These are phyloP conservation scores for Mycena galericulata DNA, from an alignment of 768 basidiomycete species.

Conservation along the genomic window DNA sequence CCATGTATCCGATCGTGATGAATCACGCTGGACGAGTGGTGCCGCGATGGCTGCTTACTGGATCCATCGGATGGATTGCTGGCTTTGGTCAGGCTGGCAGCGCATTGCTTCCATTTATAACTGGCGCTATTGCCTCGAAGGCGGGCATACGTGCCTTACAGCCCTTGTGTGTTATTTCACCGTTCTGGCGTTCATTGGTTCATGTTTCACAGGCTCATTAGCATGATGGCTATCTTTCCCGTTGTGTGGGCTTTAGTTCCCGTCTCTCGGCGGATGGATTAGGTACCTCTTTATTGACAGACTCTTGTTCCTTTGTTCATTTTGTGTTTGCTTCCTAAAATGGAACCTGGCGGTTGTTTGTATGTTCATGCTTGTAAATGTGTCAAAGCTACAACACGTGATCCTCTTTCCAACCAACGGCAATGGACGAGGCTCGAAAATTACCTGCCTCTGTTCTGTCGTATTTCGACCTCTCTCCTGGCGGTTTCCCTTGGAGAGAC, in stretches of 20 bases:
- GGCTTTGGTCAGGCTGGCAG: constrained; percentile 79
- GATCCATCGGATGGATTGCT: constrained; percentile 75
- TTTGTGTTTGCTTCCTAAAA: constrained; percentile 3
- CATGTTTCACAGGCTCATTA: constrained; percentile 56
- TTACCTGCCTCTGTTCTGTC: constrained; percentile 32
- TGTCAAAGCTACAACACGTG: not conserved
- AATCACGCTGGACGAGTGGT: constrained; percentile 75
- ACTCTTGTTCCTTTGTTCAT: not conserved
- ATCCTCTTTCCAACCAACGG: not conserved
- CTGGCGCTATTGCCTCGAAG: constrained; percentile 72
- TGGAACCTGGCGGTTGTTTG: constrained; percentile 22
- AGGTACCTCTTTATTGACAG: not conserved
- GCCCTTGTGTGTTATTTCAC: constrained; percentile 61
- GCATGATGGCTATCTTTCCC: constrained; percentile 69
- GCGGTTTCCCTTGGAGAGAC: constrained; percentile 70
- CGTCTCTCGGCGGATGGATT: constrained; percentile 16
- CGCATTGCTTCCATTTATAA: constrained; percentile 78
- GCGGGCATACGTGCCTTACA: constrained; percentile 71
- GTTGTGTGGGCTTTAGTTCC: constrained; percentile 25
- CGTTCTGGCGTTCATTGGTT: not conserved
- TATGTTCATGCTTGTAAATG: not conserved
- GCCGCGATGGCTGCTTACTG: constrained; percentile 75
- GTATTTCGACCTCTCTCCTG: constrained; percentile 66
- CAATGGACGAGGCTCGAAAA: not conserved
- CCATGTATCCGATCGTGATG: constrained; percentile 81